Evolutionary conservation across 169 alveolate species (phyloP).

Genomic region (Toxoplasma gondii): DNA sequence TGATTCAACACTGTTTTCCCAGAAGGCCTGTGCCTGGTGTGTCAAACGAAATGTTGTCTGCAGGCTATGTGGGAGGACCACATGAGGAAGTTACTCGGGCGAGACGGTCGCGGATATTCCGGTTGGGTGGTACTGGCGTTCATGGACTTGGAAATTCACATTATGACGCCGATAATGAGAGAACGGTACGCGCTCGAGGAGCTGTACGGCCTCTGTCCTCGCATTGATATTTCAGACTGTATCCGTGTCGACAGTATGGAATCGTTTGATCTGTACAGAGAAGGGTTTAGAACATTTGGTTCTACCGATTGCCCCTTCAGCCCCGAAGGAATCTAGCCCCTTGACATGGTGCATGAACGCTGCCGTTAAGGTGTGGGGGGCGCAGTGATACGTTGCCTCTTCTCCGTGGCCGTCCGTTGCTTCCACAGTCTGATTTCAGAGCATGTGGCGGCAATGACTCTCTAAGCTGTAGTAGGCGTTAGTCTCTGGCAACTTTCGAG

Average conservation of each 20-base stretch:
- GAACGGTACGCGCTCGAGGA: constrained; percentile 37
- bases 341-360: neutral
- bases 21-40: neutral
- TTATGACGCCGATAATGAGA: constrained; percentile 35
- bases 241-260: neutral
- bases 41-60: neutral
- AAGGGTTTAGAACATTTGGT: neutral
- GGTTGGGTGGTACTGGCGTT: constrained; percentile 44
- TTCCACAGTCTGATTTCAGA: no score
- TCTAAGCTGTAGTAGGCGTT: no score
- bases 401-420: no score
- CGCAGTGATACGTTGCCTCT: no score
- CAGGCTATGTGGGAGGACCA: constrained; percentile 35
- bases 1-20: no score
- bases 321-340: neutral
- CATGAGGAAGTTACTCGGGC: constrained; percentile 34
- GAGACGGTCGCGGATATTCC: constrained; percentile 46
- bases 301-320: neutral
- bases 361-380: neutral
- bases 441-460: no score
- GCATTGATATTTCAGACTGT: constrained; percentile 25
- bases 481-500: no score
- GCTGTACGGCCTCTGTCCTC: constrained; percentile 19
- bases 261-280: neutral
- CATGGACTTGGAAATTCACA: constrained; percentile 44